Evolutionary conservation across 257 asterid species (phyloP), one percentile per base, ranked within the genome.

Genomic region (Osmanthus fragrans): DNA sequence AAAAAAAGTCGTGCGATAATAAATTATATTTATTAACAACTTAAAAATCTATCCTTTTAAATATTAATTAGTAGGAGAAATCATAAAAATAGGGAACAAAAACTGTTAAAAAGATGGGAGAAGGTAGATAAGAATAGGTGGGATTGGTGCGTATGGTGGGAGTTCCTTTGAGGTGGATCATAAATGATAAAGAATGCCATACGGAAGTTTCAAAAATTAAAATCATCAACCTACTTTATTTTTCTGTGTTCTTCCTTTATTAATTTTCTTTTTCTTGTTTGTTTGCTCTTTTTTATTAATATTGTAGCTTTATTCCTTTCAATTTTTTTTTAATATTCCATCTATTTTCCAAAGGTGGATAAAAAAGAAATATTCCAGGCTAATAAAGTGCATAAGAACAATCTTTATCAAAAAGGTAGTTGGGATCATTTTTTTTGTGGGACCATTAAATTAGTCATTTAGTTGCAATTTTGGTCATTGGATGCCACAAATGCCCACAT

Each of bases 281-380:
- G 86, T 73, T 85, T 75, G 81, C 85, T 80, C 87, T 86, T 80
- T 81, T 74, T 74, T 63, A 70, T 83, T 77, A 79, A 54, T 72
- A 70, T 81, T 45, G 76, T 72, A 79, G 85, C 92, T 88, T 89
- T 89, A 85, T 82, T 82, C 85, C 86, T 80, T 83, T 82, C 19
- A 16, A 37, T 75, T 80, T 81, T 40, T 80, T 81, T 40, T 7
- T 5, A 82, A 12, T 15, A 10, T 18, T 27, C 10, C 60, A 79
- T 72, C 49, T 60, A 84, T 78, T 42, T 73, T 37, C 75, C 21
- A 78, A 84, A 85, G 87, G 74, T 73, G 80, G 63, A 79, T 47
- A 87, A 89, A 80, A 47, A 70, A 56, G 65, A 58, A 58, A 21
- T 21, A 58, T 58, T 58, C 66, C 12, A 56, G 11, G 78, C 37